Conservation (phyloP, 2,329 filamentous ascomycete species). For the Daldinia sp. region DNA sequence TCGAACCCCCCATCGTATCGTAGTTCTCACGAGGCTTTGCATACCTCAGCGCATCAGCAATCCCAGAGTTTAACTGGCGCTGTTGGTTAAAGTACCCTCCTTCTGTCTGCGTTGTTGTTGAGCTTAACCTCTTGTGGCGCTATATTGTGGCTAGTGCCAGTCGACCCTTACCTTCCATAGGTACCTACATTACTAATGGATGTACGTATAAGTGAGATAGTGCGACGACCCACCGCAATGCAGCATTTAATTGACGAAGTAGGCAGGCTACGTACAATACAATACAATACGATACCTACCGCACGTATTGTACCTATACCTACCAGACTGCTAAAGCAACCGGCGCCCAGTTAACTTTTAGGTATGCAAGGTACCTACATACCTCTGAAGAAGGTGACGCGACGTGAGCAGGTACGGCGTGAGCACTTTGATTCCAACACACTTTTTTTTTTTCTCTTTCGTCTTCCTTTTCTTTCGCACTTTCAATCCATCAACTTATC, state of each 20-base stretch:
- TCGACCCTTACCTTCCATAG: too few relatives aligned
- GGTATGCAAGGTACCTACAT: conserved; percentile 9
- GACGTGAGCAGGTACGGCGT: conserved; percentile 12
- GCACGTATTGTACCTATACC: background rate
- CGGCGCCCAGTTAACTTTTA: conserved; percentile 3
- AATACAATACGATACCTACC: background rate
- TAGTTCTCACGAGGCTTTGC: too few relatives aligned
- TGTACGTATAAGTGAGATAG: too few relatives aligned
- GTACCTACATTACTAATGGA: too few relatives aligned
- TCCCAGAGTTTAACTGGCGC: too few relatives aligned
- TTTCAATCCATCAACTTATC: background rate
- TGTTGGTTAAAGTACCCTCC: too few relatives aligned
- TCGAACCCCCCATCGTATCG: too few relatives aligned
- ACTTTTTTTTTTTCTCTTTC: conserved; percentile 6
- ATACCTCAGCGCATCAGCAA: too few relatives aligned
- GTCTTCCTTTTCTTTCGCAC: background rate
- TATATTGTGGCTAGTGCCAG: background rate
- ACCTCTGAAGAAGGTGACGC: conserved; percentile 16
- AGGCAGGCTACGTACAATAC: background rate
- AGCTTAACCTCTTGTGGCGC: background rate
- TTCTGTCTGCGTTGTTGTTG: too few relatives aligned
- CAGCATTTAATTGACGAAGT: background rate
- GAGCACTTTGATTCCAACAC: conserved; percentile 22
- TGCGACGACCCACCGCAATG: background rate
- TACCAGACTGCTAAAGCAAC: conserved; percentile 3